These are phyloP conservation scores for Geranomyces michiganensis DNA, from an alignment of 192 early-diverging fungal species.

Conservation along the genomic window DNA sequence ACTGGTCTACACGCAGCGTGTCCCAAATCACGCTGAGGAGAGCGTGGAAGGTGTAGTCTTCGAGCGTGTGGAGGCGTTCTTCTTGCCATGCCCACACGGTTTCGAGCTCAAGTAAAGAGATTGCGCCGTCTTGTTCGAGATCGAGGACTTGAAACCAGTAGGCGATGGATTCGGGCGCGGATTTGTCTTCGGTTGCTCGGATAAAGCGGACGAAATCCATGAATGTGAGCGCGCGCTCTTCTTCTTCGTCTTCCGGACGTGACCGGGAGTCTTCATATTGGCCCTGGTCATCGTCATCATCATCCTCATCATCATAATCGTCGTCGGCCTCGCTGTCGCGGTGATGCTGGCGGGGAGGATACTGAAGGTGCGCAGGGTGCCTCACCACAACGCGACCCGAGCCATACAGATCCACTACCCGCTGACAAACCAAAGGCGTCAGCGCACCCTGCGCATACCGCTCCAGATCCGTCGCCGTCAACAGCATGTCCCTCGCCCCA, in stretches of 20 bases:
- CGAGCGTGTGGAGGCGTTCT: conserved; percentile 54
- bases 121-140: conserved; percentile 81
- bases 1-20: conserved; percentile 39
- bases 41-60: conserved; percentile 13
- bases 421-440: conserved; percentile 66
- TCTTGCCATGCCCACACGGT: conserved; percentile 87
- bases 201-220: conserved; percentile 12
- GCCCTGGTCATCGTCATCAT: conserved; percentile 32
- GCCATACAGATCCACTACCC: conserved; percentile 75
- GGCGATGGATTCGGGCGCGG: conserved; percentile 59
- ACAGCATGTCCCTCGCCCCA: conserved; percentile 58
- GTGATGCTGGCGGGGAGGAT: too few relatives aligned
- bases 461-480: conserved; percentile 62
- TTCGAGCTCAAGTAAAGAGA: conserved; percentile 82
- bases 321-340: neutral
- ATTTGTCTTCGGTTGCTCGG: conserved; percentile 75
- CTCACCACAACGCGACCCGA: conserved; percentile 35
- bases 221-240: conserved; percentile 52
- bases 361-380: neutral
- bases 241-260: conserved; percentile 57
- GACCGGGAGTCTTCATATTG: conserved; percentile 10
- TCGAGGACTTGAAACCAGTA: conserved; percentile 96
- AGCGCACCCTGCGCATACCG: conserved; percentile 76
- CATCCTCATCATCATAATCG: too few relatives aligned
- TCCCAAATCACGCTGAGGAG: conserved; percentile 23